Evolutionary conservation across 139 green algal genomes (phyloP), one percentile per base, ranked within the genome.

Genomic region (Trebouxia sp.): DNA sequence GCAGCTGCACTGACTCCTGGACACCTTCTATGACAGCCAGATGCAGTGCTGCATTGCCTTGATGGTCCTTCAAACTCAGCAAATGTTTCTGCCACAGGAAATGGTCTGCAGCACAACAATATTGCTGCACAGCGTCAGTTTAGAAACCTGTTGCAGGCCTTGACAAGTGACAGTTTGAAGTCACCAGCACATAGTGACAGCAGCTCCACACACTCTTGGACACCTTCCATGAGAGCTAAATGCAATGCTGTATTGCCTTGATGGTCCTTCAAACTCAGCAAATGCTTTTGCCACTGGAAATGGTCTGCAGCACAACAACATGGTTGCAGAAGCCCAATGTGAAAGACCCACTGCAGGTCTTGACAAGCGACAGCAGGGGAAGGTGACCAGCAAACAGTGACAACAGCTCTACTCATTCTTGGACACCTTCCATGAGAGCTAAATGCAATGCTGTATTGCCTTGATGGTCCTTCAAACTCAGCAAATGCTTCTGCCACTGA

Each of bases 171-270:
- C n/a, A n/a, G n/a, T n/a, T n/a, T n/a, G n/a, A n/a, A n/a, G n/a
- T n/a, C 62, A 14, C 62, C 62, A 72, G 62, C 62, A n/a, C n/a
- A n/a, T 45, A 45, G 62, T 15, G 43, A 15, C 35, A 72, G 24
- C 11, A 72, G 4, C 15, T 72, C 32, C 11, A 72, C 62, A 30
- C 32, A 43, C 35, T 72, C 62, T 22, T 32, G 32, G 32, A 72
- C 9, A 10, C 62, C 62, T 45, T 72, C 62, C 8, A 72, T 72
- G 62, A 72, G 32, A 12, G 62, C 32, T 15, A 72, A 15, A 26
- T 72, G 62, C 62, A 72, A 35, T 26, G 62, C 62, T 45, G 62
- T 43, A 35, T 72, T 72, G 10, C 62, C 62, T 72, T 72, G 62
- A 24, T 72, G 62, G 35, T 72, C 62, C 32, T 72, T 72, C 35